Evolutionary conservation across 2,329 filamentous ascomycete species (phyloP).

Genomic region (Pseudogymnoascus sp.): DNA sequence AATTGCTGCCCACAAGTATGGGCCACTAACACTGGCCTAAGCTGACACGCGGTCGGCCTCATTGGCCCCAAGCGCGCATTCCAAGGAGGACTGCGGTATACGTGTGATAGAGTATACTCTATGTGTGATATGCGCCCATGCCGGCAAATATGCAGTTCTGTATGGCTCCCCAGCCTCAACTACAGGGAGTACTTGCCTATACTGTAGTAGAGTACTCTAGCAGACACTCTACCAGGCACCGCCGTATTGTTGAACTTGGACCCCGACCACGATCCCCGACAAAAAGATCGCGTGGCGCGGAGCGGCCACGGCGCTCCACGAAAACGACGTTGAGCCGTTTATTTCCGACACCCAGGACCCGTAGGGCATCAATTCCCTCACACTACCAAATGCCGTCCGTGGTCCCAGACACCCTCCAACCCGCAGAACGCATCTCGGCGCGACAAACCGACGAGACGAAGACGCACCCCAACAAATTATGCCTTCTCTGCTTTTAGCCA

Average conservation of each 20-base stretch:
- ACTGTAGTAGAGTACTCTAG: background rate
- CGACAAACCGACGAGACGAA: constrained; percentile 5
- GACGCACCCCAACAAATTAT: background rate
- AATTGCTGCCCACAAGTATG: constrained; percentile 2
- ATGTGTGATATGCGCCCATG: background rate
- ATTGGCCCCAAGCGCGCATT: constrained; percentile 5
- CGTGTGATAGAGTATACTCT: constrained; percentile 1
- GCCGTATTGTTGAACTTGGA: background rate
- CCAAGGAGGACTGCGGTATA: background rate
- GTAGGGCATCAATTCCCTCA: constrained; percentile 7
- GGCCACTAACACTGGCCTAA: background rate
- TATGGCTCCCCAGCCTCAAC: background rate
- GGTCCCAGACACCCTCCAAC: background rate
- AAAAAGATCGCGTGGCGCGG: constrained; percentile 1
- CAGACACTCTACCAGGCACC: background rate
- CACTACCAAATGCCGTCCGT: constrained; percentile 5
- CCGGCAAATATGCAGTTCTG: background rate
- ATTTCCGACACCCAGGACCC: constrained; percentile 1
- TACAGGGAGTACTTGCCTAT: background rate
- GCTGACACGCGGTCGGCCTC: background rate
- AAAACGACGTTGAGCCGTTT: constrained; percentile 3
- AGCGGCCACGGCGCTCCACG: background rate
- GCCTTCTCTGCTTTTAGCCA: background rate
- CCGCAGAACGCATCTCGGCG: constrained; percentile 2
- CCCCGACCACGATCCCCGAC: background rate